These are phyloP conservation scores for Vigna reflexopilosa DNA, from an alignment of 306 rosid species.

Conservation along the genomic window DNA sequence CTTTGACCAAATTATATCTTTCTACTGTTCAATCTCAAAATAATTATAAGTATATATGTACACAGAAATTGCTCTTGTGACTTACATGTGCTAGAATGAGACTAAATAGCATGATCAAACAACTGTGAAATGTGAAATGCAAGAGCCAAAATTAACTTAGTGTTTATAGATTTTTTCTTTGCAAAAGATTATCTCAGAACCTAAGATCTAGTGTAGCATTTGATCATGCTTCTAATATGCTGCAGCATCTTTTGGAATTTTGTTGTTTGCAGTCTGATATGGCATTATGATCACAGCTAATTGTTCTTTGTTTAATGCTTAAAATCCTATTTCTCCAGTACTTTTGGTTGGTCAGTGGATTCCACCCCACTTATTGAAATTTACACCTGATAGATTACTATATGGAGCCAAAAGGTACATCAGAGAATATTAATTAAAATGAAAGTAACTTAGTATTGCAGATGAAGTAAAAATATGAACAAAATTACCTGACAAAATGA, in stretches of 20 bases:
- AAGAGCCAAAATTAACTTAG: conserved; percentile 7
- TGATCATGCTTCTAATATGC: conserved; percentile 18
- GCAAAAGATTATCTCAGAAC: neutral
- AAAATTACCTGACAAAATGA: no score
- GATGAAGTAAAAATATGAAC: no score
- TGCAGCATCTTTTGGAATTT: neutral
- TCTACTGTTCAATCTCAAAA: conserved; percentile 8
- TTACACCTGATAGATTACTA: neutral
- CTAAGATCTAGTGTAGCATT: conserved; percentile 3
- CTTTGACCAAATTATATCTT: conserved; percentile 57
- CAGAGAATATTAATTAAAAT: neutral
- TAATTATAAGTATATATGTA: neutral
- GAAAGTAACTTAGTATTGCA: neutral
- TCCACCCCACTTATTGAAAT: conserved; percentile 7
- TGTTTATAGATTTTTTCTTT: neutral
- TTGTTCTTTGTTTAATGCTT: neutral
- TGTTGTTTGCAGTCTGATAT: neutral
- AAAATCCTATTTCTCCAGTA: neutral
- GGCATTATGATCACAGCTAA: neutral
- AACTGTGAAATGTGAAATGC: neutral
- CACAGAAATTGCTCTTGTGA: neutral
- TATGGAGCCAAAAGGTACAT: conserved; percentile 19
- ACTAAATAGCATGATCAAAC: neutral
- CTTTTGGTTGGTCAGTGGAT: neutral
- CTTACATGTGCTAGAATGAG: neutral